Base-by-base conservation (phyloP, 2,329 filamentous ascomycete genomes). In the Phialocephala sp. region DNA sequence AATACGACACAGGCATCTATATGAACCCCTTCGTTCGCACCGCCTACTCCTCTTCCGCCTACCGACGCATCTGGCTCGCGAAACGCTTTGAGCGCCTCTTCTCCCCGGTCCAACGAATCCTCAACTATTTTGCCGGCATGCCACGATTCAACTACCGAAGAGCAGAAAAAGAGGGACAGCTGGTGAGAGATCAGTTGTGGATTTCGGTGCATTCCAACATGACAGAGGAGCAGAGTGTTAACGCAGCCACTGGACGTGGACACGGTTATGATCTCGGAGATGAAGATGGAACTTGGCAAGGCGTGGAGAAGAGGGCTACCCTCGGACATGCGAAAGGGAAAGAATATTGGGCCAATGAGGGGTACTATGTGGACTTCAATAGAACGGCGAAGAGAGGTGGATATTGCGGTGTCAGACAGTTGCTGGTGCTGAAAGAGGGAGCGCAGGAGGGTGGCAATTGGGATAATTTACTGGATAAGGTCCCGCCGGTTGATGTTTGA, bases 1-100 rank as follows among this genome's bases (percentile, higher is more conserved):
- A 74, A 72, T 61, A 76, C 74, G 50, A 78, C 45, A 83, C 84
- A 0, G 87, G 86, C 1, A 88, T 92, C 60, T 93, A 87, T 73
- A 86, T 93, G 81, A 93, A 93, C 73, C 91, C 91, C 0, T 93
- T 86, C 72, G 85, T 93, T 52, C 86, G 91, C 20, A 89, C 91
- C 4, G 87, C 90, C 1, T 93, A 93, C 75, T 83, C 85, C 56
- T 77, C 80, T 36, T 74, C 74, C 4, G 86, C 87, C 0, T 81
- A 91, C 9, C 78, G 79, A 0, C 89, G 86, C 84, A 80, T 92
- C 1, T 78, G 81, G 1, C 77, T 88, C 35, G 84, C 85, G 5
- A 85, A 86, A 65, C 85, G 87, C 14, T 89, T 90, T 72, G 91
- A 93, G 76, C 80, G 86, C 5, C 79, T 93, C 0, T 88, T 90